Evolutionary conservation across 208 protist species (phyloP), one percentile per base, ranked within the genome.

Genomic region (Naegleria fowleri): DNA sequence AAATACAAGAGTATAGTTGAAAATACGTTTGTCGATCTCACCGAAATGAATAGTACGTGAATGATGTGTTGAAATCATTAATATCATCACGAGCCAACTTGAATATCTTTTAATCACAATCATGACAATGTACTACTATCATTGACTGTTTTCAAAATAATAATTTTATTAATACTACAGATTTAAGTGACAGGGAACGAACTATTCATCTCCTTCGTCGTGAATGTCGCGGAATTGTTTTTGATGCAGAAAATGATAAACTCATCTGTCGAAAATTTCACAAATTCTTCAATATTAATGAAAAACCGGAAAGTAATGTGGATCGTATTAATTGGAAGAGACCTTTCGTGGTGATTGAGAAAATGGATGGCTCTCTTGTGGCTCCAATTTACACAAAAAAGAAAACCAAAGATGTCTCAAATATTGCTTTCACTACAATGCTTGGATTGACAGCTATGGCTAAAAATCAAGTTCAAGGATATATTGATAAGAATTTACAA

Each of bases 261-360:
- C 9, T 84, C 39, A 29, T 40, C 11, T 41, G 33, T 16, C 16
- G 76, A 84, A 84, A 84, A 40, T 84, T 84, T 36, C 76, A 84
- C 38, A 84, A 84, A 84, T 84, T 84, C 29, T 84, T 84, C 29
- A 84, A 84, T 40, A 33, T 84, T 41, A 84, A 84, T 84, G 76
- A 84, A 84, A 84, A 36, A 33, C 22, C 29, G 2, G 76, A 84
- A 36, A 84, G 33, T 33, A 3, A 33, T 84, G 29, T 40, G 5
- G 76, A 84, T 16, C 16, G 33, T 5, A 84, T 84, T 84, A 40
- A 84, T 40, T 84, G 76, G 76, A 84, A 6, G 33, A 19, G 76
- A 84, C 29, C 29, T 38, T 84, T 84, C 39, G 76, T 84, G 4
- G 76, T 84, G 11, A 15, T 84, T 19, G 76, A 84, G 11, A 84